A percentile compares a stretch with the other conserved stretches of the same genome.
Evolutionary conservation across 164 flowering plant genomes (phyloP).

Genomic region (Vitis riparia): DNA sequence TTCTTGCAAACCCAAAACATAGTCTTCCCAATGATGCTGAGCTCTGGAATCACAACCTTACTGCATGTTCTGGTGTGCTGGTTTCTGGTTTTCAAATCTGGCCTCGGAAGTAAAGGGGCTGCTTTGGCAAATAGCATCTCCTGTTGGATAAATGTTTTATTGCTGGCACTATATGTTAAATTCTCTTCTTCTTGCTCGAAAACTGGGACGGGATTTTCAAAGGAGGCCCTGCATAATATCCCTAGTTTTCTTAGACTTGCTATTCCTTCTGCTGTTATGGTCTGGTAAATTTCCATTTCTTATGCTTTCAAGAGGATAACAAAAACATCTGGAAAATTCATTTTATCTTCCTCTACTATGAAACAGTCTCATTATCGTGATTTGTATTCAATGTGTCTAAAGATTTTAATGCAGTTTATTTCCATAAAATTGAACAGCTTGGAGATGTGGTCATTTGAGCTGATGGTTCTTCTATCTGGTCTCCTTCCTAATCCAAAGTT

Average conservation of each 20-base stretch:
- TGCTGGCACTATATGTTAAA: constrained; percentile 36
- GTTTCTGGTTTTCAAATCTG: constrained; percentile 41
- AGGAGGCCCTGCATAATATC: constrained; percentile 32
- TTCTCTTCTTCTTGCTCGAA: constrained; percentile 41
- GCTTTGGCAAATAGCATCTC: constrained; percentile 48
- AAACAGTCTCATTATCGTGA: not conserved
- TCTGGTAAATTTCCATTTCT: constrained; percentile 34
- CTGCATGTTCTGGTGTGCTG: constrained; percentile 41
- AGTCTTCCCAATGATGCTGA: constrained; percentile 49
- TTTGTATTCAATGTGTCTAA: too few relatives aligned
- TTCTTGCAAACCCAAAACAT: constrained; percentile 53
- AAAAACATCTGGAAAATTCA: too few relatives aligned
- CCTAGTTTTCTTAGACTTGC: constrained; percentile 35
- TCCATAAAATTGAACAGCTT: constrained; percentile 44
- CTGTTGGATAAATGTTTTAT: constrained; percentile 41
- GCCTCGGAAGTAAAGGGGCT: constrained; percentile 47
- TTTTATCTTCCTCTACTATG: too few relatives aligned
- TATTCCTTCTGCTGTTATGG: constrained; percentile 56
- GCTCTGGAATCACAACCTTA: constrained; percentile 33
- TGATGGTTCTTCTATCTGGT: constrained; percentile 73
- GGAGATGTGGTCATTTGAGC: constrained; percentile 75
- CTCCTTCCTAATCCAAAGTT: constrained; percentile 72
- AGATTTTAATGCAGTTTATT: constrained; percentile 1
- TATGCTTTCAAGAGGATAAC: not conserved
- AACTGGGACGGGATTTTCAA: constrained; percentile 51